Evolutionary conservation across 179 eudicot species (phyloP).

Genomic region (Gypsophila paniculata): DNA sequence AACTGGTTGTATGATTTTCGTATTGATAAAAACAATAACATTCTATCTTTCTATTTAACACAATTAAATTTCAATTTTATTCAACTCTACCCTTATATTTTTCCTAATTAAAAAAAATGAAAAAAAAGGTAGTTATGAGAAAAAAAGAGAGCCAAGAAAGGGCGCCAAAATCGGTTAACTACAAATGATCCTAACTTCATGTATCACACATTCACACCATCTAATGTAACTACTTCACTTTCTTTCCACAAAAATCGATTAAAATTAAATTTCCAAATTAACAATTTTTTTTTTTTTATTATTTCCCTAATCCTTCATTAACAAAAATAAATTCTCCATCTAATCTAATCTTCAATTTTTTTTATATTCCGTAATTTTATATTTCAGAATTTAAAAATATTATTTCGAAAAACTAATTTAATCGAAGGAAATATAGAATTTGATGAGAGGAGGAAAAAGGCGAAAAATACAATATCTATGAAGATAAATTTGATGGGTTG

Average conservation of each 20-base stretch:
- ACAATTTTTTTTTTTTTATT: not conserved
- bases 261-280: not conserved
- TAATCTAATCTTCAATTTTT: not conserved
- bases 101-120: not conserved
- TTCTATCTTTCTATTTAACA: too few species aligned
- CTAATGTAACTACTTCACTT: slow-evolving; percentile 11
- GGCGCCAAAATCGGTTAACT: slow-evolving; percentile 27
- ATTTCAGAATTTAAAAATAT: not conserved
- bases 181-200: slow-evolving; percentile 24
- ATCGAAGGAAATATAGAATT: slow-evolving; percentile 4
- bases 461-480: slow-evolving; percentile 29
- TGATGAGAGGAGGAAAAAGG: slow-evolving; percentile 37
- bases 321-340: not conserved
- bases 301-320: not conserved
- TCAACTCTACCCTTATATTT: not conserved
- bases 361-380: too few species aligned
- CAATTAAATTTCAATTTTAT: not conserved
- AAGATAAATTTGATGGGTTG: slow-evolving; percentile 22
- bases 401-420: not conserved
- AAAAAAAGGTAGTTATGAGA: slow-evolving; percentile 2
- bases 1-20: too few species aligned
- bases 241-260: not conserved
- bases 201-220: slow-evolving; percentile 19
- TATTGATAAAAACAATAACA: too few species aligned
- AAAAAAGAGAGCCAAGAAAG: slow-evolving; percentile 22